phyloP scores from a whole-genome alignment of 2,329 filamentous ascomycete genomes.

The Botrytis pseudocinerea region DNA sequence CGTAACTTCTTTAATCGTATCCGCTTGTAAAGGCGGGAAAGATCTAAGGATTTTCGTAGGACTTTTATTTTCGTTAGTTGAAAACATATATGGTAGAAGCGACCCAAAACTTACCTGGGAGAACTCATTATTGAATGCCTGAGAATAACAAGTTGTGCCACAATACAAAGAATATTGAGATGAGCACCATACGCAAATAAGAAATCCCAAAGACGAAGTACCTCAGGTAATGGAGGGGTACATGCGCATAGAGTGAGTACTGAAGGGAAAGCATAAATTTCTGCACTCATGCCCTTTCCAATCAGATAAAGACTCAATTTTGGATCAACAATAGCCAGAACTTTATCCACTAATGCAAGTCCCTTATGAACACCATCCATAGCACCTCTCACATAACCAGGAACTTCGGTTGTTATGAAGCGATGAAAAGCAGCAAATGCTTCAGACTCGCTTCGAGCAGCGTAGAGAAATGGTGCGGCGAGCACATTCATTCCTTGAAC shows the following conservation, averaged over 20 bases:
- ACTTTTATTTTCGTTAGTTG: conserved; percentile 49
- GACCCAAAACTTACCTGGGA: conserved; percentile 62
- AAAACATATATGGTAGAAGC: conserved; percentile 9
- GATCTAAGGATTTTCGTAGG: conserved; percentile 90
- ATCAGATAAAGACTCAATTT: conserved; percentile 83
- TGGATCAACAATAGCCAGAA: conserved; percentile 86
- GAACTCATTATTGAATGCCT: conserved; percentile 80
- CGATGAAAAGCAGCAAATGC: conserved; percentile 89
- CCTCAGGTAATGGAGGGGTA: conserved; percentile 91
- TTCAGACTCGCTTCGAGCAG: conserved; percentile 89
- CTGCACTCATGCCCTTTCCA: conserved; percentile 82
- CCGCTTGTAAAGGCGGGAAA: conserved; percentile 80
- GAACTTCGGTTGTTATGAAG: conserved; percentile 83
- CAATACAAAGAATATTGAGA: conserved; percentile 93
- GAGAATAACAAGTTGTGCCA: conserved; percentile 89
- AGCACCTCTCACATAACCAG: conserved; percentile 89
- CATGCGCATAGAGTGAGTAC: conserved; percentile 94
- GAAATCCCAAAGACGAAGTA: conserved; percentile 94
- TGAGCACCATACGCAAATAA: conserved; percentile 94
- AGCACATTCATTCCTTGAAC: conserved; percentile 99
- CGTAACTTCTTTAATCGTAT: conserved; percentile 80
- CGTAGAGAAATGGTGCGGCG: conserved; percentile 92
- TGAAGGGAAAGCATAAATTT: conserved; percentile 94
- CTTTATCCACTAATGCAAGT: conserved; percentile 85
- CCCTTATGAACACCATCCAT: conserved; percentile 98